Conservation (phyloP, 148 eudicot species). For the Rhododendron ferrugineum region DNA sequence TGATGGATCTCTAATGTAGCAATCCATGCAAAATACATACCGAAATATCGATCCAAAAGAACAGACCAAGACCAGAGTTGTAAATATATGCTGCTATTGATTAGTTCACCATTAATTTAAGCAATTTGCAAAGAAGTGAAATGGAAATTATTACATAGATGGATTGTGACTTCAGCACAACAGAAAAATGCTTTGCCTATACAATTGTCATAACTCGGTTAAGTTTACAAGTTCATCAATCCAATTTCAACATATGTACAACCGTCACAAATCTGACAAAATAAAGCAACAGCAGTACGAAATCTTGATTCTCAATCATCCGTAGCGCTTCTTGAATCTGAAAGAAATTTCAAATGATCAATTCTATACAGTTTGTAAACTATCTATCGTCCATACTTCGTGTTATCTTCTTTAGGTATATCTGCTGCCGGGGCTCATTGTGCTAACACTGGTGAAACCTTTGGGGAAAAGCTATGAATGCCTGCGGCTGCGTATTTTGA, state of each 20-base stretch:
- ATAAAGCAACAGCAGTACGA: not conserved
- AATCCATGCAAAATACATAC: not conserved
- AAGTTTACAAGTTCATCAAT: not conserved
- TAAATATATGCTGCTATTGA: not conserved
- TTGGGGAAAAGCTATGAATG: conserved; percentile 16
- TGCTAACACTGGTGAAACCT: conserved; percentile 11
- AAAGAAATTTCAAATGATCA: not conserved
- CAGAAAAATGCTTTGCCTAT: not conserved
- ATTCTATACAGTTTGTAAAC: not conserved
- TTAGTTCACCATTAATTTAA: not conserved
- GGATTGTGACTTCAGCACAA: not conserved
- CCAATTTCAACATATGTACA: not conserved
- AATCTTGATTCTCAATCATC: not conserved
- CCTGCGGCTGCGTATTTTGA: conserved; percentile 23
- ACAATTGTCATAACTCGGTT: not conserved
- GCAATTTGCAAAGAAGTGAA: not conserved
- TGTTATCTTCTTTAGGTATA: not conserved
- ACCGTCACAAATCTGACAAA: not conserved
- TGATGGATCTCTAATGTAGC: not conserved
- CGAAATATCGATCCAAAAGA: not conserved
- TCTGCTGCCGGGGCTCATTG: conserved; percentile 9
- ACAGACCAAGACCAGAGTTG: not conserved
- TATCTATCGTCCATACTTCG: not conserved
- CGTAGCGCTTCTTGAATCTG: not conserved
- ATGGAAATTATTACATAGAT: no score